These are phyloP conservation scores for Vicia sativa DNA, from an alignment of 306 rosid genomes.

Conservation along the genomic window DNA sequence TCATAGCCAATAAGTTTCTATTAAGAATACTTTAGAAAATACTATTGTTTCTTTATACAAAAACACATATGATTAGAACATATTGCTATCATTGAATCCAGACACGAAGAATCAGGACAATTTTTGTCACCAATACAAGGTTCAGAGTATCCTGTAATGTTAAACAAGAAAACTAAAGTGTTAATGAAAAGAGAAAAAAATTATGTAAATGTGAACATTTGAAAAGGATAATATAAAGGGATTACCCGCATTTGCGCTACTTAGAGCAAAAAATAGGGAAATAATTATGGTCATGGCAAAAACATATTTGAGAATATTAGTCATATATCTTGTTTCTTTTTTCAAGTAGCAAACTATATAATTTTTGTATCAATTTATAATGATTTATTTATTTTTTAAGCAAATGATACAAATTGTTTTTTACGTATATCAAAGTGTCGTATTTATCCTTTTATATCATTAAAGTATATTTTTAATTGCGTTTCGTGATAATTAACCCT, in stretches of 20 bases:
- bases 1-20: no score
- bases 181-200: background rate
- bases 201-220: background rate
- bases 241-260: background rate
- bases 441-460: background rate
- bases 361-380: background rate
- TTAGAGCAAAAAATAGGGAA: background rate
- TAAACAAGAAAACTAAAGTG: background rate
- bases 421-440: background rate
- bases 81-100: background rate
- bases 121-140: background rate
- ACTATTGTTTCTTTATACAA: no score
- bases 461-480: background rate
- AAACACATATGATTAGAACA: slow-evolving; percentile 8
- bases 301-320: background rate
- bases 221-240: background rate
- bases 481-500: background rate
- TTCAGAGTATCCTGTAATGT: background rate
- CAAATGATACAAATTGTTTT: background rate
- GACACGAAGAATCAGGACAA: background rate
- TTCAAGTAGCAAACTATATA: background rate
- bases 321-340: background rate
- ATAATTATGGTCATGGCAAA: background rate
- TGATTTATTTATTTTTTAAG: background rate
- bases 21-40: no score